These are phyloP conservation scores for Pichia exigua DNA, from an alignment of 805 yeast genomes.

Conservation along the genomic window DNA sequence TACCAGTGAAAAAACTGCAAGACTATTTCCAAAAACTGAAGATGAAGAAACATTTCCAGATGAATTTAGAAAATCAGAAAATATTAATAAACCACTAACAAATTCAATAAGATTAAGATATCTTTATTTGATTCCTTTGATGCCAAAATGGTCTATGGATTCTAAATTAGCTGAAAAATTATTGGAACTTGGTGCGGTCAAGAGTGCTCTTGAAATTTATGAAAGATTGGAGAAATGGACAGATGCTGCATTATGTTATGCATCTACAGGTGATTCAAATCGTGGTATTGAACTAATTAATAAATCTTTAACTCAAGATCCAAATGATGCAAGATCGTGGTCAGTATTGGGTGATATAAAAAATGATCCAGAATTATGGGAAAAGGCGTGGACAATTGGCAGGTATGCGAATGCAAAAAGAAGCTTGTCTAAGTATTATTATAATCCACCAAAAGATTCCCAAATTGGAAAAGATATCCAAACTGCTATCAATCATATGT, in stretches of 20 bases:
- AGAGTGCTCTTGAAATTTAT: slow-evolving; percentile 84
- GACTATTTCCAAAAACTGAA: slow-evolving; percentile 40
- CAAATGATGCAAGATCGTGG: slow-evolving; percentile 75
- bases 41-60: slow-evolving; percentile 22
- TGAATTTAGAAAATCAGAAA: slow-evolving; percentile 12
- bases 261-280: slow-evolving; percentile 67
- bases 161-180: slow-evolving; percentile 75
- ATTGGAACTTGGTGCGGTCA: slow-evolving; percentile 75
- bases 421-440: slow-evolving; percentile 67
- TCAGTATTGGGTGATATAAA: slow-evolving; percentile 81
- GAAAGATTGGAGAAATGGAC: slow-evolving; percentile 66
- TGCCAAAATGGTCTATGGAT: slow-evolving; percentile 85
- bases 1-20: slow-evolving; percentile 42
- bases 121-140: slow-evolving; percentile 64
- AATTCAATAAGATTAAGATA: slow-evolving; percentile 53
- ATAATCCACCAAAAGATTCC: slow-evolving; percentile 51
- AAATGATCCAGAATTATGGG: slow-evolving; percentile 71
- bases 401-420: slow-evolving; percentile 79
- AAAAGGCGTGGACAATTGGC: slow-evolving; percentile 80
- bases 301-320: slow-evolving; percentile 44
- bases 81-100: slow-evolving; percentile 21
- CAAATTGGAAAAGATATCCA: slow-evolving; percentile 44
- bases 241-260: slow-evolving; percentile 87
- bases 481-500: slow-evolving; percentile 56
- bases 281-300: slow-evolving; percentile 57